These are phyloP conservation scores for Kodamaea ohmeri DNA, from an alignment of 1,139 yeast species.

Conservation along the genomic window DNA sequence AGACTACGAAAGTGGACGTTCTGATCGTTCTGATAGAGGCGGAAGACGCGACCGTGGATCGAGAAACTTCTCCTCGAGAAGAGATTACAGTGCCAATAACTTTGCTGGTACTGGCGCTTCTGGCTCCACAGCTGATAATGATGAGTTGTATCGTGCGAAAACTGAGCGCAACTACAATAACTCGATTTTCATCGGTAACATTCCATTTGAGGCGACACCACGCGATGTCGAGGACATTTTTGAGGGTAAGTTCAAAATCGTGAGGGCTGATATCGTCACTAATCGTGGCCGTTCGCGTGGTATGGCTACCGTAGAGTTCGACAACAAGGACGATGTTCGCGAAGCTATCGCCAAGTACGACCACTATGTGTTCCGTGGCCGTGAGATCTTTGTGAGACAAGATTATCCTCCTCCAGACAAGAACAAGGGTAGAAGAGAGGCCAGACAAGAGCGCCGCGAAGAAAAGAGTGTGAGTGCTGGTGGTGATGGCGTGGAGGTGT, in stretches of 20 bases:
- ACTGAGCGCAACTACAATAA: slow-evolving; percentile 68
- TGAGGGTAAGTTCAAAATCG: slow-evolving; percentile 63
- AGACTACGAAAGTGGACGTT: slow-evolving; percentile 19
- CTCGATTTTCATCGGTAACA: slow-evolving; percentile 70
- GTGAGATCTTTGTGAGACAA: slow-evolving; percentile 88
- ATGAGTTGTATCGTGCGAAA: slow-evolving; percentile 34
- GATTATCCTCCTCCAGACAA: slow-evolving; percentile 76
- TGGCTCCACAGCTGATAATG: slow-evolving; percentile 16
- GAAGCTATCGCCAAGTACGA: slow-evolving; percentile 72
- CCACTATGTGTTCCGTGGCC: slow-evolving; percentile 65
- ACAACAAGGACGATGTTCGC: slow-evolving; percentile 63
- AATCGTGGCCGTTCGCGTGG: slow-evolving; percentile 84
- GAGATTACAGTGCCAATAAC: slow-evolving; percentile 19
- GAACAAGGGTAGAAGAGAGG: slow-evolving; percentile 19
- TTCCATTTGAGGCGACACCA: slow-evolving; percentile 64
- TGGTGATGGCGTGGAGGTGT: slow-evolving; percentile 65
- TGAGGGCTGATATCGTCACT: slow-evolving; percentile 85
- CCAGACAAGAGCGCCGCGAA: slow-evolving; percentile 10
- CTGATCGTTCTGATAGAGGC: slow-evolving; percentile 16
- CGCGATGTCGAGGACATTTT: slow-evolving; percentile 60
- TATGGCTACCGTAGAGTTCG: slow-evolving; percentile 90
- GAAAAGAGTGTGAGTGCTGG: slow-evolving; percentile 8
- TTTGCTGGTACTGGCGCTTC: slow-evolving; percentile 19
- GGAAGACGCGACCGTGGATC: slow-evolving; percentile 20
- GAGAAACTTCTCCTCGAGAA: slow-evolving; percentile 24